Percentiles rank a stretch among this genome's conserved stretches.
These are phyloP conservation scores for Melaleuca alternifolia DNA, from an alignment of 345 rosid genomes.

Conservation along the genomic window DNA sequence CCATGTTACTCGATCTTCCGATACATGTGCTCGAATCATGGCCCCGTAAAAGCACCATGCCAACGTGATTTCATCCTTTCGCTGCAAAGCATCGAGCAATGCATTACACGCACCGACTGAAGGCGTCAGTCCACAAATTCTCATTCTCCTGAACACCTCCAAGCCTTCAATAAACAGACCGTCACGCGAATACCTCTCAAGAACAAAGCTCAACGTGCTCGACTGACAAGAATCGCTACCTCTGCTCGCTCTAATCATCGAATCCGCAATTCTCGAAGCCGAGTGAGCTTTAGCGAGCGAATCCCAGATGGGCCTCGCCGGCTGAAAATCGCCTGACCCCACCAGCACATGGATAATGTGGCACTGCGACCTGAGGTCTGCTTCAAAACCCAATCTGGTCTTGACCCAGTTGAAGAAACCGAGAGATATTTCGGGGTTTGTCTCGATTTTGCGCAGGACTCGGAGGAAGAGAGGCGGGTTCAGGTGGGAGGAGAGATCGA, in stretches of 20 bases:
- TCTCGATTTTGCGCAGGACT: constrained; percentile 37
- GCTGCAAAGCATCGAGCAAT: constrained; percentile 36
- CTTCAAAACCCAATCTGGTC: constrained; percentile 35
- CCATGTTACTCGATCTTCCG: constrained; percentile 37
- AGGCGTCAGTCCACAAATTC: constrained; percentile 24
- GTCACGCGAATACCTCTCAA: constrained; percentile 30
- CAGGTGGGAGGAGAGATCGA: constrained; percentile 35
- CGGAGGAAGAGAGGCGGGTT: constrained; percentile 37
- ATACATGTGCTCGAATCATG: constrained; percentile 32
- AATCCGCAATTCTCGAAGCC: constrained; percentile 11
- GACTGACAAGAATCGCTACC: constrained; percentile 16
- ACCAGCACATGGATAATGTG: constrained; percentile 19
- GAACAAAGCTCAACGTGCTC: constrained; percentile 24
- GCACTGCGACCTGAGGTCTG: constrained; percentile 46
- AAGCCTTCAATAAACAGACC: constrained; percentile 29
- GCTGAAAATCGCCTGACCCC: constrained; percentile 17
- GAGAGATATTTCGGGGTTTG: constrained; percentile 29
- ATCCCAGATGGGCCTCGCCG: constrained; percentile 22
- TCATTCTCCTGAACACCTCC: constrained; percentile 30
- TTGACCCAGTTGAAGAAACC: constrained; percentile 50
- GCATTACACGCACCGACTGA: constrained; percentile 30
- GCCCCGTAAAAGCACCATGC: constrained; percentile 50
- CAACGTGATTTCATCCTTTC: constrained; percentile 16
- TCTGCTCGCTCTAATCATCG: constrained; percentile 36
- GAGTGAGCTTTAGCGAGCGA: constrained; percentile 29